These are phyloP conservation scores for Fraxinus floribunda DNA, from an alignment of 305 asterid genomes.

Conservation along the genomic window DNA sequence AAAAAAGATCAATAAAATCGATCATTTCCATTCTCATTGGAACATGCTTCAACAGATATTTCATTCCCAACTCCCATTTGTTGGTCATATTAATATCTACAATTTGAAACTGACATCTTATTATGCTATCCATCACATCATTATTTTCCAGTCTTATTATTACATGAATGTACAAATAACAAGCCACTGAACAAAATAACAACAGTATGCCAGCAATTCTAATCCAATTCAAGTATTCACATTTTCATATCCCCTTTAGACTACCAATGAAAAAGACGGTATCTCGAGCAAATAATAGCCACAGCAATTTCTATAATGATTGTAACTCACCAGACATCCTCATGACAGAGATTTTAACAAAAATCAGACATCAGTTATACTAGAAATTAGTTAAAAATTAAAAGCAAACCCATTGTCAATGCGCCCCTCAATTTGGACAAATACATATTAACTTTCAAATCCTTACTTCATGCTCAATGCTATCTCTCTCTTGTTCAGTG, in stretches of 20 bases:
- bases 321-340: background rate
- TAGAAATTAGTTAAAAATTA: background rate
- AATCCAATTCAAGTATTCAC: background rate
- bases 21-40: background rate
- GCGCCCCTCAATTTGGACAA: background rate
- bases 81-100: background rate
- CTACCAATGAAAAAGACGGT: background rate
- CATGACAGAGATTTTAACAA: background rate
- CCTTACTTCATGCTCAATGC: slow-evolving; percentile 92
- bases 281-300: background rate
- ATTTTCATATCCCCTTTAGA: background rate
- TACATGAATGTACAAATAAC: background rate
- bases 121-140: background rate
- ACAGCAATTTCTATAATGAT: background rate
- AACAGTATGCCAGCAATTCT: background rate
- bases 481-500: slow-evolving; percentile 86
- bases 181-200: background rate
- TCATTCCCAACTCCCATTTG: background rate
- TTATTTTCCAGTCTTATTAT: background rate
- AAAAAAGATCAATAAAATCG: background rate
- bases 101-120: background rate
- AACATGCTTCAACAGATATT: background rate
- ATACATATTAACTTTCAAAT: background rate
- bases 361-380: slow-evolving; percentile 1
- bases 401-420: background rate